Conservation (phyloP, 768 basidiomycete species). For the Lactifluus hygrophoroides region DNA sequence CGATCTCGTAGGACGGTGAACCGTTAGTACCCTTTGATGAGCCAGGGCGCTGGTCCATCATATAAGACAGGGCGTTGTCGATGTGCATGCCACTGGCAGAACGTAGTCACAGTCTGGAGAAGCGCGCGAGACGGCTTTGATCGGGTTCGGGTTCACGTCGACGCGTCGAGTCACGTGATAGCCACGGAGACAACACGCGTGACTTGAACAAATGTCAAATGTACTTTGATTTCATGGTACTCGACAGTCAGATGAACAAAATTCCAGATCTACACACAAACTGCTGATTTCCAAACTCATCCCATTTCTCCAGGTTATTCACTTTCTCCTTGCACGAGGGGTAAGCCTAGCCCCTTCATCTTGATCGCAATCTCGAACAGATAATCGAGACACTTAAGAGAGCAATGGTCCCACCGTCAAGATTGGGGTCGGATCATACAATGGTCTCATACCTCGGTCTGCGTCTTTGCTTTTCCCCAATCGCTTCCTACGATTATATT, state of each 20-base stretch:
- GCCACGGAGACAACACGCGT: background rate
- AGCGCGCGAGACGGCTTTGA: too few species aligned
- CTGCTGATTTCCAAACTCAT: background rate
- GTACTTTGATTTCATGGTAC: too few species aligned
- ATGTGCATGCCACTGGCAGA: background rate
- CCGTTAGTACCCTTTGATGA: background rate
- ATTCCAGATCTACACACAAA: too few species aligned
- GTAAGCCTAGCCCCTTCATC: slow-evolving; percentile 60
- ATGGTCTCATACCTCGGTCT: slow-evolving; percentile 51
- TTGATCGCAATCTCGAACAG: slow-evolving; percentile 83
- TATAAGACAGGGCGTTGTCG: slow-evolving; percentile 5
- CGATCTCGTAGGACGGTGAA: background rate
- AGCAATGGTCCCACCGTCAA: background rate
- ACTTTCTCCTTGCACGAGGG: slow-evolving; percentile 32
- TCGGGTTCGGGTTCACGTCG: background rate
- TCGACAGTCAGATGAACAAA: too few species aligned
- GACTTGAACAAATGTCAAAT: too few species aligned
- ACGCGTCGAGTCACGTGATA: slow-evolving; percentile 5
- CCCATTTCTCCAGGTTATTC: background rate
- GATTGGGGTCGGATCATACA: background rate
- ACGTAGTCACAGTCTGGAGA: too few species aligned
- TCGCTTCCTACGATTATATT: slow-evolving; percentile 37
- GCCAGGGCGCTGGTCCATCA: background rate
- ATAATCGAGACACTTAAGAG: slow-evolving; percentile 80
- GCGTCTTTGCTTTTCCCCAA: slow-evolving; percentile 87